Conservation (phyloP, 164 flowering plant genomes). For the Pachysandra terminalis region DNA sequence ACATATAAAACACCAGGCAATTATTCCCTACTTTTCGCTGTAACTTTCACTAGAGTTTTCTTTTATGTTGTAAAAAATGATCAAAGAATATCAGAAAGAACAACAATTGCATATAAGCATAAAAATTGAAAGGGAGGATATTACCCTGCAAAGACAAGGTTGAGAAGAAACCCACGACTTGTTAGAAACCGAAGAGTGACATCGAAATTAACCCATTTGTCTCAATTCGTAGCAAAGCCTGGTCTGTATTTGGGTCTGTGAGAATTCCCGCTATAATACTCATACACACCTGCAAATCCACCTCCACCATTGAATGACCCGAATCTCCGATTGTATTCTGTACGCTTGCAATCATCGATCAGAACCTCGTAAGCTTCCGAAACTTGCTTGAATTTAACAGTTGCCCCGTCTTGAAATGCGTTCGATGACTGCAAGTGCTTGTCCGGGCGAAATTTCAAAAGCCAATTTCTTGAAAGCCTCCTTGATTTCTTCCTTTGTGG, state of each 20-base stretch:
- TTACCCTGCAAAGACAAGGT: slow-evolving; percentile 65
- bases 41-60: no score
- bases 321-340: slow-evolving; percentile 40
- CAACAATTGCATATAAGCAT: no score
- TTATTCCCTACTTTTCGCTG: no score
- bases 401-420: slow-evolving; percentile 40
- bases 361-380: slow-evolving; percentile 86
- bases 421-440: slow-evolving; percentile 64
- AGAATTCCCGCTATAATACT: slow-evolving; percentile 4
- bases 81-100: background rate
- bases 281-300: slow-evolving; percentile 7
- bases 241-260: slow-evolving; percentile 13
- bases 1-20: no score
- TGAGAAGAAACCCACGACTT: slow-evolving; percentile 54
- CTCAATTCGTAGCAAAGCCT: slow-evolving; percentile 2
- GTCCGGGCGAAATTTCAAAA: slow-evolving; percentile 75
- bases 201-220: slow-evolving; percentile 25
- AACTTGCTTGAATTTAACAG: slow-evolving; percentile 59
- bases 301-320: background rate
- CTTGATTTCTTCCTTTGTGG: slow-evolving; percentile 72
- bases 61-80: no score
- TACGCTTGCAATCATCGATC: slow-evolving; percentile 64
- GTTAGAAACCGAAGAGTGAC: slow-evolving; percentile 35
- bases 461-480: slow-evolving; percentile 73
- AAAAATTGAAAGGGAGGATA: background rate